These are phyloP conservation scores for Schwanniomyces pseudopolymorphus DNA, from an alignment of 805 yeast species.

Conservation along the genomic window DNA sequence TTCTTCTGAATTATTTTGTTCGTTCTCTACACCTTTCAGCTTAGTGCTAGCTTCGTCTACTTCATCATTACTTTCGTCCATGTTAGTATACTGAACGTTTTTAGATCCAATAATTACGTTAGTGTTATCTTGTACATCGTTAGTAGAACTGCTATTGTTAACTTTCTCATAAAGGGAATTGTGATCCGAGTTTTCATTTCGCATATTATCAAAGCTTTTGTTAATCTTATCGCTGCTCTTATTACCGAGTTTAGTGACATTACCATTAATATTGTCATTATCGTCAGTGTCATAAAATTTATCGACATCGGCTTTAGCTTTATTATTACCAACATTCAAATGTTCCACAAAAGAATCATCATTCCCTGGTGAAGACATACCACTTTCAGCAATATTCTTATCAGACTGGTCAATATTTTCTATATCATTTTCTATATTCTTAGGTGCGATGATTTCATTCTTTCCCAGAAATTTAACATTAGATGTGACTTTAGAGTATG, in stretches of 20 bases:
- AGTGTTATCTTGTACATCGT: background rate
- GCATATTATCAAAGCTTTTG: background rate
- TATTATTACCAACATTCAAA: background rate
- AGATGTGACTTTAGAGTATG: background rate
- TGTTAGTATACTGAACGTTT: too few relatives aligned
- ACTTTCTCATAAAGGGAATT: too few relatives aligned
- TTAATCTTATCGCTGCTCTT: background rate
- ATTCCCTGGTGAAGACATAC: too few relatives aligned
- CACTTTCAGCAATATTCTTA: too few relatives aligned
- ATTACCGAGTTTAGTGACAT: background rate
- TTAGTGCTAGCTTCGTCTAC: background rate
- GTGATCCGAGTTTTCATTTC: too few relatives aligned
- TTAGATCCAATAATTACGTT: background rate
- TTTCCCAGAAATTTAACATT: background rate
- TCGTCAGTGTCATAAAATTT: background rate
- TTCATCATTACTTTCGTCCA: background rate
- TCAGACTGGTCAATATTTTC: too few relatives aligned
- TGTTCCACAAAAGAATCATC: too few relatives aligned
- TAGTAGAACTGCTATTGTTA: background rate
- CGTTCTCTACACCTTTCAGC: background rate
- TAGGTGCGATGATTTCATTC: background rate
- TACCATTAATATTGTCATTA: background rate
- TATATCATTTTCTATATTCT: background rate
- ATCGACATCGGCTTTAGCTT: background rate
- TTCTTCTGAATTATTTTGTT: slow-evolving; percentile 10